Evolutionary conservation across 106 monocot species (phyloP).

Genomic region (Phalaenopsis aphrodite): DNA sequence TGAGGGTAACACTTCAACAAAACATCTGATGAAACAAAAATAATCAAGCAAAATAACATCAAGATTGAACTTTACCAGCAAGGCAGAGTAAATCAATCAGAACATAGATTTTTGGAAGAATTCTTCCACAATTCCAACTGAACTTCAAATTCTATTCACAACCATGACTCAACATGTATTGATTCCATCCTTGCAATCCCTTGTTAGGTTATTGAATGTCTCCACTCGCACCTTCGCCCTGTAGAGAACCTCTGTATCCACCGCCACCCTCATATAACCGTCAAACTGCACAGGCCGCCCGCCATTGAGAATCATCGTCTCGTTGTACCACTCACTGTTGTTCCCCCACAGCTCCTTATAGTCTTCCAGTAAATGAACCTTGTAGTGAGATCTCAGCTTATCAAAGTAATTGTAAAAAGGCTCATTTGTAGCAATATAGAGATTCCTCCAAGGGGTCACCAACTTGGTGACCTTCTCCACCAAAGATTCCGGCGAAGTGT

Average conservation of each 20-base stretch:
- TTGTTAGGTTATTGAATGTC: conserved; percentile 90
- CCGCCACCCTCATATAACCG: conserved; percentile 81
- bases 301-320: conserved; percentile 74
- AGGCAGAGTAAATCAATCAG: neutral
- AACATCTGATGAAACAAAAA: neutral
- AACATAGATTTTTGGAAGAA: conserved; percentile 2
- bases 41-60: conserved; percentile 10
- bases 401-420: conserved; percentile 62
- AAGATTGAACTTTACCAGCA: neutral
- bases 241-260: conserved; percentile 83
- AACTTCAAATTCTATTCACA: neutral
- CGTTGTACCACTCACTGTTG: conserved; percentile 74
- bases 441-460: conserved; percentile 58
- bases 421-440: conserved; percentile 92
- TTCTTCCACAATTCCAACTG: neutral
- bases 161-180: conserved; percentile 40
- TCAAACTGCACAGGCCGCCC: conserved; percentile 78
- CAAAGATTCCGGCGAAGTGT: conserved; percentile 67
- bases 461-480: conserved; percentile 44
- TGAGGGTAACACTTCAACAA: neutral
- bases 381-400: conserved; percentile 74
- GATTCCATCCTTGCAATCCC: conserved; percentile 84
- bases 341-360: conserved; percentile 81
- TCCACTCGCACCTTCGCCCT: conserved; percentile 85
- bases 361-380: conserved; percentile 67